Evolutionary conservation across 2,329 filamentous ascomycete genomes (phyloP), one percentile per base, ranked within the genome.

Genomic region (Epichloe sibirici): DNA sequence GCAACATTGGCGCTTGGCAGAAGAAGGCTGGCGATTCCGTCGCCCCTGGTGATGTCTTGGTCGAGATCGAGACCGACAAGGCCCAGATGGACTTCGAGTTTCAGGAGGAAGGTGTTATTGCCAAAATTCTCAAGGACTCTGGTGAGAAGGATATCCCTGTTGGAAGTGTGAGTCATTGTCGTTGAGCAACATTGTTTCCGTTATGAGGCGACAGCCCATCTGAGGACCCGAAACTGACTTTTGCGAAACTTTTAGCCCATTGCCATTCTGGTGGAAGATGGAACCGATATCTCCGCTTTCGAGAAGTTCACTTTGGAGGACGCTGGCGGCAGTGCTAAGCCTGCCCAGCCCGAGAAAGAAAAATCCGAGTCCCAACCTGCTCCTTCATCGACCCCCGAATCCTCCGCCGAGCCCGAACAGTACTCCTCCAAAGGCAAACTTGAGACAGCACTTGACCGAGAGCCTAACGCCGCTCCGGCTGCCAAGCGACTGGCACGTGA

Each of bases 71-170:
- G 81, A 98, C 93, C 63, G 93, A 98, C 74, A 98, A 98, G 81
- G 93, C 93, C 59, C 93, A 97, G 77, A 98, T 98, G 93, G 93
- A 98, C 77, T 97, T 98, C 70, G 93, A 98, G 74, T 97, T 95
- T 74, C 93, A 98, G 74, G 93, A 98, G 66, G 93, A 97, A 69
- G 93, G 91, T 76, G 81, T 95, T 56, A 79, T 98, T 61, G 91
- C 93, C 65, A 95, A 95, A 80, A 80, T 97, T 58, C 77, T 98
- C 66, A 93, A 90, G 75, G 87, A 95, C 45, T 85, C 86, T 55
- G 94, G 94, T 59, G 86, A 85, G 71, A 98, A 97, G 78, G 93
- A 98, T 69, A 76, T 98, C 57, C 71, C 91, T 34, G 90, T 98
- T 63, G 93, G 93, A 70, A 93, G 86, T 72, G 93, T 98, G 82